Base-by-base conservation (phyloP, 805 yeast species). In the Ogataea parapolymorpha region DNA sequence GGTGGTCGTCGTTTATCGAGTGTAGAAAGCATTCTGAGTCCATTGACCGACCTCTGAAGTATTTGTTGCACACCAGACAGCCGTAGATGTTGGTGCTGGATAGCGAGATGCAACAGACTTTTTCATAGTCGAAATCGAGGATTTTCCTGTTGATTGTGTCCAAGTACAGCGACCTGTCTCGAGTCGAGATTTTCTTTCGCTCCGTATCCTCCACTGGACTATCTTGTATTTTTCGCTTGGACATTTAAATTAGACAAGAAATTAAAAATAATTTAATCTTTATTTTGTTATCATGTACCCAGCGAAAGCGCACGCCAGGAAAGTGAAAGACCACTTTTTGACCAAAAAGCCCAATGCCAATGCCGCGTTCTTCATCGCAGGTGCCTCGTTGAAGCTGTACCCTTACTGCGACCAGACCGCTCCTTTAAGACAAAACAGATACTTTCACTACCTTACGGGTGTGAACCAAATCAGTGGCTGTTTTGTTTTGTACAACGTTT, bases 371-470 rank as follows among this genome's bases (percentile, higher is more conserved):
- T 80, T 80, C 50, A 62, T 83, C 33, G 78, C 80, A 32, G 90
- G 89, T 11, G 81, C 78, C 48, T 63, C 67, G 46, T 57, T 72
- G 22, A 80, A 76, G 53, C 65, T 74, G 33, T 78, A 80, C 56
- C 82, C 85, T 29, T 85, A 87, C 63, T 78, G 88, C 56, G 99
- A 91, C 63, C 88, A 81, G 52, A 69, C 79, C 2, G 79, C 78
- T 44, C 84, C 85, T 6, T 74, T 90, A 51, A 79, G 96, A 67
- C 99, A 93, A 63, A 85, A 87, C 63, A 73, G 98, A 41, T 90
- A 91, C 66, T 93, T 93, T 63, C 88, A 74, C 62, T 93, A 91
- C 58, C 66, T 93, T 28, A 68, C 88, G 4, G 99, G 99, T 13
- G 82, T 84, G 39, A 80, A 85, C 48, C 66, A 62, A 42, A 72